Conservation (phyloP, 257 asterid species). For the Scutellaria barbata region DNA sequence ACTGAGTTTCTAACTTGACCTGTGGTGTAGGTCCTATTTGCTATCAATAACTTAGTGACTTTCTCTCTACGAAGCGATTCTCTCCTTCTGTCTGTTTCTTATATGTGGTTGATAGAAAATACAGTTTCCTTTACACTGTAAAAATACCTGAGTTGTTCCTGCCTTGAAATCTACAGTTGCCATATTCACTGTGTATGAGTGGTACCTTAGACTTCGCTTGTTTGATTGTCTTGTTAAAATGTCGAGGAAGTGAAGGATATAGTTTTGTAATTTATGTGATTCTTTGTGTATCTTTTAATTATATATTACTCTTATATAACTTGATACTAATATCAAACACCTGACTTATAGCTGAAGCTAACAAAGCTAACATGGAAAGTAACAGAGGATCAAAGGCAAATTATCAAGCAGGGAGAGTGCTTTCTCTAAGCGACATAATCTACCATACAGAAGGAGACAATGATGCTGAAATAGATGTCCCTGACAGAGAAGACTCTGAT, state of each 20-base stretch:
- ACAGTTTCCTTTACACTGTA: background rate
- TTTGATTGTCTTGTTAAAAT: constrained; percentile 10
- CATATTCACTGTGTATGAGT: constrained; percentile 22
- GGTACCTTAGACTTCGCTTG: constrained; percentile 14
- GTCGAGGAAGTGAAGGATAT: constrained; percentile 3
- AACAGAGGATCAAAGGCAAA: constrained; percentile 60
- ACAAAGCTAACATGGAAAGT: constrained; percentile 55
- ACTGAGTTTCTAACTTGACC: constrained; percentile 12
- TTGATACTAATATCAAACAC: constrained; percentile 31
- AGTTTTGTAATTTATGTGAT: constrained; percentile 19
- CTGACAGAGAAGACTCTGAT: constrained; percentile 86
- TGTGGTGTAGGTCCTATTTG: constrained; percentile 23
- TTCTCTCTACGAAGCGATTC: background rate
- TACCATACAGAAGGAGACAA: constrained; percentile 72
- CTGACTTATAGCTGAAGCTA: constrained; percentile 70
- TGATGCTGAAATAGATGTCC: constrained; percentile 71
- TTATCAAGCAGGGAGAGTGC: constrained; percentile 61
- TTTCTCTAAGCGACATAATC: constrained; percentile 83
- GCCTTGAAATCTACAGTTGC: background rate
- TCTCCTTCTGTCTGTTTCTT: constrained; percentile 24
- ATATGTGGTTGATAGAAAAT: constrained; percentile 1
- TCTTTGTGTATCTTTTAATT: constrained; percentile 8
- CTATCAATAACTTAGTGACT: constrained; percentile 2
- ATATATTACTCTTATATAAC: background rate
- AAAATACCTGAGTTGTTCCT: constrained; percentile 12